Evolutionary conservation across 768 basidiomycete species (phyloP).

Genomic region (Thelephora aurantiotincta): DNA sequence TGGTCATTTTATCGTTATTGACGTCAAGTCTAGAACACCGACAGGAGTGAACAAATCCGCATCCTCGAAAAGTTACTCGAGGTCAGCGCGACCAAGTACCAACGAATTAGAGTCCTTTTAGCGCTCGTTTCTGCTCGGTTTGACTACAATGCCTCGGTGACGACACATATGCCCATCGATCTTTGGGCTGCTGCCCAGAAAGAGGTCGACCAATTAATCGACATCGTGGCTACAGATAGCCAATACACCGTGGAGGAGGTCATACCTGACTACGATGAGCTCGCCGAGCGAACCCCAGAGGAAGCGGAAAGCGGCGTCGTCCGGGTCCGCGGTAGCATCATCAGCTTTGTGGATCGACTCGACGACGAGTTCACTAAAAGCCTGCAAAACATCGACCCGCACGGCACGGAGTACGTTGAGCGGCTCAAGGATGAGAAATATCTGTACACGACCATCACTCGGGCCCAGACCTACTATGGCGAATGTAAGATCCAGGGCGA

Average conservation of each 20-base stretch:
- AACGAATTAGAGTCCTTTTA: slow-evolving; percentile 86
- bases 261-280: slow-evolving; percentile 86
- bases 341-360: slow-evolving; percentile 89
- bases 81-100: slow-evolving; percentile 79
- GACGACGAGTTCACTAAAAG: slow-evolving; percentile 98
- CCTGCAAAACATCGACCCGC: slow-evolving; percentile 95
- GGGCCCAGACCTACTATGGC: slow-evolving; percentile 87
- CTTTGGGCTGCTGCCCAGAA: slow-evolving; percentile 79
- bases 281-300: slow-evolving; percentile 65
- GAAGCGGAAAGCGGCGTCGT: slow-evolving; percentile 62
- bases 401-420: slow-evolving; percentile 98
- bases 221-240: slow-evolving; percentile 56
- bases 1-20: not conserved
- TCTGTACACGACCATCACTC: slow-evolving; percentile 86
- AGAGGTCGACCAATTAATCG: slow-evolving; percentile 81
- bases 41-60: slow-evolving; percentile 87
- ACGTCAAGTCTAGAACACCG: slow-evolving; percentile 63
- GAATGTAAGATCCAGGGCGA: slow-evolving; percentile 52
- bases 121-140: slow-evolving; percentile 90
- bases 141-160: slow-evolving; percentile 85
- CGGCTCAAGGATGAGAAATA: slow-evolving; percentile 92
- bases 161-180: slow-evolving; percentile 84
- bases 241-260: slow-evolving; percentile 77
- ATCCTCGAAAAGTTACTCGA: slow-evolving; percentile 79
- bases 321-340: slow-evolving; percentile 86